Base-by-base conservation (phyloP, 164 flowering plant genomes). In the Tetracentron sinense region DNA sequence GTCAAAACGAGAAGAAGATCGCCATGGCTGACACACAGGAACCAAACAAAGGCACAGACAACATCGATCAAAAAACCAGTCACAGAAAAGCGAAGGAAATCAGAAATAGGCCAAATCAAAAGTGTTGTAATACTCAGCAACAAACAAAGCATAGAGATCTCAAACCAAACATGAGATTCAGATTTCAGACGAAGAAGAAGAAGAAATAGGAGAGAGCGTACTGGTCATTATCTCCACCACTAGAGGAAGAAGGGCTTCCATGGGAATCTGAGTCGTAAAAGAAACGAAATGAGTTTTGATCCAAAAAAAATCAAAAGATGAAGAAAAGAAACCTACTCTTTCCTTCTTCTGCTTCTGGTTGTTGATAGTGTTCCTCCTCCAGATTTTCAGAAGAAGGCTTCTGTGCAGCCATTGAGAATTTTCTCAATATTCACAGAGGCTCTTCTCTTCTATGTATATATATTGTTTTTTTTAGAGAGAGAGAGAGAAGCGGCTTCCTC, bases 211-310 rank as follows among this genome's bases (percentile, higher is more conserved):
- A 11, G 38, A 26, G 63, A 27, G 52, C 84, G 52, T 68, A 83
- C 87, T 79, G 81, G 62, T 75, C 74, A 25, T 79, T 69, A 11
- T 74, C 77, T 16, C 59, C 83, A 29, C 69, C 54, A 28, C 74
- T 68, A 4, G n/a, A n/a, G n/a, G 80, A 64, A 42, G 78, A 78
- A 66, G 56, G 75, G 81, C 74, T 78, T 58, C 78, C 72, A 64
- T 75, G 79, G 53, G 78, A 78, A 62, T 80, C 86, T 83, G 75
- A 17, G 28, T 49, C 16, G n/a, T n/a, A n/a, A n/a, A 52, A 29
- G 1, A 60, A 30, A 17, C 12, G 50, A 5, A 52, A 30, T 42
- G 20, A n/a, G n/a, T 29, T 12, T 23, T n/a, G n/a, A n/a, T n/a
- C n/a, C 59, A 23, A 30, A 31, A 23, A n/a, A n/a, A n/a, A 17